Evolutionary conservation across 306 rosid species (phyloP).

Genomic region (Lagenaria siceraria): DNA sequence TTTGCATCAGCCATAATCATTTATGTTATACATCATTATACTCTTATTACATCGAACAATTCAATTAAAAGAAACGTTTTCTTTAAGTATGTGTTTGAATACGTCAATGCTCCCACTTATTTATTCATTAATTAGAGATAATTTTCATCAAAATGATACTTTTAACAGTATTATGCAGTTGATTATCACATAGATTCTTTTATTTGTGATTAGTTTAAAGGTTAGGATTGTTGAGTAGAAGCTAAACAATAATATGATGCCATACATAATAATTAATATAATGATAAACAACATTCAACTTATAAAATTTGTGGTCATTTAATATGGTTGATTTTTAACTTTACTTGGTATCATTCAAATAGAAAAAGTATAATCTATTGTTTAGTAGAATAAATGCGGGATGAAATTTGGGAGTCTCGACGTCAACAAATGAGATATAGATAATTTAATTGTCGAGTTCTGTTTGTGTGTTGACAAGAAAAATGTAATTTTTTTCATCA

Average conservation of each 20-base stretch:
- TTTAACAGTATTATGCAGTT: background rate
- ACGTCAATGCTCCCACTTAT: background rate
- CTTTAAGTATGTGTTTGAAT: background rate
- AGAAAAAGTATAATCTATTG: too few species aligned
- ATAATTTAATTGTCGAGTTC: too few species aligned
- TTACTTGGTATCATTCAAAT: too few species aligned
- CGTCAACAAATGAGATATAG: too few species aligned
- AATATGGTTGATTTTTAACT: too few species aligned
- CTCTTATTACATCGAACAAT: background rate
- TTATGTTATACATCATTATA: background rate
- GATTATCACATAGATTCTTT: background rate
- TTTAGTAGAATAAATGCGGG: too few species aligned
- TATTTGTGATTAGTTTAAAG: background rate
- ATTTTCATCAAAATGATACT: background rate
- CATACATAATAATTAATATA: background rate
- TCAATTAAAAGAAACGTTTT: background rate
- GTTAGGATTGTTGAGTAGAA: background rate
- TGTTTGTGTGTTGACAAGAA: too few species aligned
- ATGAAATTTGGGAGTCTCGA: too few species aligned
- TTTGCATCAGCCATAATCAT: background rate
- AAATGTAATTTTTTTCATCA: too few species aligned
- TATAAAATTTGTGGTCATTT: background rate
- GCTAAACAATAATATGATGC: background rate
- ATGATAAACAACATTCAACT: background rate
- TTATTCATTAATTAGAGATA: background rate